Conservation (phyloP, 2,329 filamentous ascomycete species). For the Aspergillus sergii region DNA sequence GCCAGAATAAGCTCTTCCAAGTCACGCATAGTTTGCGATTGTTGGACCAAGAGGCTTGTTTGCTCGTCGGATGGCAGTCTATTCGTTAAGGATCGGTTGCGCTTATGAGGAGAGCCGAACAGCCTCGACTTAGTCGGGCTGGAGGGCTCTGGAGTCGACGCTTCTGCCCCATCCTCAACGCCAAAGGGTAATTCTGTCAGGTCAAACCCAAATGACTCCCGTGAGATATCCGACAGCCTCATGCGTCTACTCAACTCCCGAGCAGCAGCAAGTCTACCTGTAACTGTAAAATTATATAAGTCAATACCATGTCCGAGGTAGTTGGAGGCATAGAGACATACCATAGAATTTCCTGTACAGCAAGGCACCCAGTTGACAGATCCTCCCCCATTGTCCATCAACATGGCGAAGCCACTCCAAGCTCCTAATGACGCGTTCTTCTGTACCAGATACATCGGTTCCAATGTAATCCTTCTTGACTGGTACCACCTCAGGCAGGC, state of each 20-base stretch:
- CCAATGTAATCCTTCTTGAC: slow-evolving; percentile 73
- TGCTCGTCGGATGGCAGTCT: slow-evolving; percentile 27
- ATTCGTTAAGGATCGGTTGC: slow-evolving; percentile 29
- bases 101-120: slow-evolving; percentile 30
- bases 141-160: slow-evolving; percentile 28
- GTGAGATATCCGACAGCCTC: slow-evolving; percentile 51
- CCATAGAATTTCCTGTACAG: slow-evolving; percentile 84
- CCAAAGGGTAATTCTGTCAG: slow-evolving; percentile 29
- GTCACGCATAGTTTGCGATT: slow-evolving; percentile 67
- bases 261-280: slow-evolving; percentile 56
- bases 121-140: slow-evolving; percentile 37
- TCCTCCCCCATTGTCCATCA: slow-evolving; percentile 70
- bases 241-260: slow-evolving; percentile 56
- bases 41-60: slow-evolving; percentile 33
- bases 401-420: slow-evolving; percentile 84
- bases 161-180: slow-evolving; percentile 26
- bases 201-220: slow-evolving; percentile 43
- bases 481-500: slow-evolving; percentile 59
- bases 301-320: neutral
- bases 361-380: slow-evolving; percentile 68
- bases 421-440: slow-evolving; percentile 75
- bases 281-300: slow-evolving; percentile 11
- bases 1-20: slow-evolving; percentile 68
- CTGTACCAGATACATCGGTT: slow-evolving; percentile 58
- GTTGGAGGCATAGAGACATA: slow-evolving; percentile 55